Conservation (phyloP, 129 eudicot genomes). For the Chrysanthemum lavandulifolium region DNA sequence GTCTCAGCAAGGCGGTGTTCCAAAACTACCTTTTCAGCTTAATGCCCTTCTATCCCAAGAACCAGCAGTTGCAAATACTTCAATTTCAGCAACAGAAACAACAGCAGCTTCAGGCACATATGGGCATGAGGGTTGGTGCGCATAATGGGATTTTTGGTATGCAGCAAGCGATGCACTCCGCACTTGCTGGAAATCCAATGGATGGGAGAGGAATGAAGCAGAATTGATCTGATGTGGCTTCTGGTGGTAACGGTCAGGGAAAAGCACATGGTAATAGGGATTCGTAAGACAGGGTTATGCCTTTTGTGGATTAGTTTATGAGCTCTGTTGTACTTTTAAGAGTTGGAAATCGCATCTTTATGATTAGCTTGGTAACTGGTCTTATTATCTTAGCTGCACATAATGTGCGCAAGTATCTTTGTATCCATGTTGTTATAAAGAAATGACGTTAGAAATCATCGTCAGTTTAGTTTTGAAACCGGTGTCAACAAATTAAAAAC, state of each 20-base stretch:
- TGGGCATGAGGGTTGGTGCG: slow-evolving; percentile 54
- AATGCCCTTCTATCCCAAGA: slow-evolving; percentile 52
- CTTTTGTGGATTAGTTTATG: neutral
- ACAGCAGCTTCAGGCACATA: slow-evolving; percentile 48
- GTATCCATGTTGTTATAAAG: neutral
- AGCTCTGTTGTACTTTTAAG: slow-evolving; percentile 20
- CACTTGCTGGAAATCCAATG: slow-evolving; percentile 32
- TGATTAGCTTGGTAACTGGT: neutral
- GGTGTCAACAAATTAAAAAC: too few species aligned
- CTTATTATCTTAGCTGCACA: neutral
- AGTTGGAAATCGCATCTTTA: slow-evolving; percentile 24
- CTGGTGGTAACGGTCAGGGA: slow-evolving; percentile 35
- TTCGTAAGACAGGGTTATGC: slow-evolving; percentile 17
- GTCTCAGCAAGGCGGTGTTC: slow-evolving; percentile 31
- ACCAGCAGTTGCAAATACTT: slow-evolving; percentile 60
- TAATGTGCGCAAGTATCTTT: slow-evolving; percentile 14
- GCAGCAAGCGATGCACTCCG: slow-evolving; percentile 63
- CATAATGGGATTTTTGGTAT: slow-evolving; percentile 54
- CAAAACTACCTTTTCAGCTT: slow-evolving; percentile 61
- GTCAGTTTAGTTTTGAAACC: too few species aligned
- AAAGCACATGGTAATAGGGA: slow-evolving; percentile 9
- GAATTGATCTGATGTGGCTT: slow-evolving; percentile 42
- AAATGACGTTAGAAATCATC: neutral
- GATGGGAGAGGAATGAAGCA: slow-evolving; percentile 45
- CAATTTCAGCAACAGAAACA: slow-evolving; percentile 60